A percentile compares a stretch with the other conserved stretches of the same genome.
These are phyloP conservation scores for Rhizopogon rudus DNA, from an alignment of 768 basidiomycete species.

Conservation along the genomic window DNA sequence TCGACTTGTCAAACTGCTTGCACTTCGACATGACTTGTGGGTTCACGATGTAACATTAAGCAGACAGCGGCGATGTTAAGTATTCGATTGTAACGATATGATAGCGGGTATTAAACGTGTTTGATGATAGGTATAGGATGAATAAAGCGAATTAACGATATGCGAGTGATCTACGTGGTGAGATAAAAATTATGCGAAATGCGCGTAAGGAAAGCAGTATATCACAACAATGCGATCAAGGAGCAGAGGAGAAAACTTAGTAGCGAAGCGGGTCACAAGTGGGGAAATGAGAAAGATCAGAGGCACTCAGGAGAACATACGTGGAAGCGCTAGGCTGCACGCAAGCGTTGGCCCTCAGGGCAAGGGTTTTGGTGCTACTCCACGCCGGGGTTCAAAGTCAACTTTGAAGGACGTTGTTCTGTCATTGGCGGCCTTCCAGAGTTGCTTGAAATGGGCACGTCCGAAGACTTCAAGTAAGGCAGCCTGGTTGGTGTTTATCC, in stretches of 20 bases:
- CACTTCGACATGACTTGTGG: neutral
- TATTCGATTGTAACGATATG: conserved; percentile 21
- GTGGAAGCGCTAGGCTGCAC: conserved; percentile 7
- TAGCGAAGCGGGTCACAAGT: conserved; percentile 22
- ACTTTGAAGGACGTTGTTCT: conserved; percentile 70
- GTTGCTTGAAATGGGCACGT: conserved; percentile 61
- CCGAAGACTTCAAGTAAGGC: conserved; percentile 72
- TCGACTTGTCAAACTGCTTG: neutral
- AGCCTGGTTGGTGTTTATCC: conserved; percentile 67
- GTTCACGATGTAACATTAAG: conserved; percentile 1
- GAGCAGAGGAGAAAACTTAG: conserved; percentile 9
- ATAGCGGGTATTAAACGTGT: conserved; percentile 25
- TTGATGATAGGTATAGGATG: conserved; percentile 21
- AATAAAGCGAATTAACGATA: conserved; percentile 28
- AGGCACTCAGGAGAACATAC: conserved; percentile 5
- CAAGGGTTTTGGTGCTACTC: conserved; percentile 7
- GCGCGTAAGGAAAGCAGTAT: conserved; percentile 34
- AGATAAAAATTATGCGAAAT: conserved; percentile 25
- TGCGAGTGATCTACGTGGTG: conserved; percentile 22
- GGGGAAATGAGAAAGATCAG: conserved; percentile 12
- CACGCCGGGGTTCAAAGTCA: conserved; percentile 47
- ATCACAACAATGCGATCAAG: conserved; percentile 33
- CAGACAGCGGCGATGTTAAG: conserved; percentile 5
- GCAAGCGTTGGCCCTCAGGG: conserved; percentile 15
- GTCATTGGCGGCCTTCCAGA: conserved; percentile 71